Conservation (phyloP, 257 asterid genomes). For the Thymus quinquecostatus region DNA sequence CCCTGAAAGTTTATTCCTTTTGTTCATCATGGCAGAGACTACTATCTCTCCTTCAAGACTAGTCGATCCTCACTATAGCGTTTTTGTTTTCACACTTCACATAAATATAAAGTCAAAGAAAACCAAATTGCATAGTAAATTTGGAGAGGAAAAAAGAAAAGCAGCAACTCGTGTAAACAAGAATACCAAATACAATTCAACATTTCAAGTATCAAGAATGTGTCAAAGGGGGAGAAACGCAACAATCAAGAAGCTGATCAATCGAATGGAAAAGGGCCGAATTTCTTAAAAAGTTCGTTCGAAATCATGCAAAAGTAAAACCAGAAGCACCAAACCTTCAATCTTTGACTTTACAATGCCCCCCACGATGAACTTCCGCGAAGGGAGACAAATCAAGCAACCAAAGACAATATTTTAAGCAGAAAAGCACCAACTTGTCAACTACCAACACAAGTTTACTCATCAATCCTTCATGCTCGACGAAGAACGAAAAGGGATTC, state of each 20-base stretch:
- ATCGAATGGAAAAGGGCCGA: constrained; percentile 1
- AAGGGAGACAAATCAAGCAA: constrained; percentile 20
- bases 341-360: constrained; percentile 38
- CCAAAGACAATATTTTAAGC: constrained; percentile 25
- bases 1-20: background rate
- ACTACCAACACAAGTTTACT: constrained; percentile 6
- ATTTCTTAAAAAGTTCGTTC: background rate
- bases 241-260: constrained; percentile 20
- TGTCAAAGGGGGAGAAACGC: background rate
- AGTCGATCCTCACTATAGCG: background rate
- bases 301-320: constrained; percentile 6
- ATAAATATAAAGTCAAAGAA: constrained; percentile 1
- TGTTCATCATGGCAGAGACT: background rate
- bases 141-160: background rate
- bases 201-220: background rate
- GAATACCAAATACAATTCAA: background rate
- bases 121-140: background rate
- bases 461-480: constrained; percentile 23
- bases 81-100: background rate
- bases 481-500: background rate
- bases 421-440: constrained; percentile 26
- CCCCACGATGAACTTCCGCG: constrained; percentile 28
- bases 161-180: constrained; percentile 14
- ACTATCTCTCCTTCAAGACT: constrained; percentile 17
- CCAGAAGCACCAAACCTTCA: constrained; percentile 18